Evolutionary conservation across 2,329 filamentous ascomycete genomes (phyloP).

Genomic region (Chrysoporthe austroafricana): DNA sequence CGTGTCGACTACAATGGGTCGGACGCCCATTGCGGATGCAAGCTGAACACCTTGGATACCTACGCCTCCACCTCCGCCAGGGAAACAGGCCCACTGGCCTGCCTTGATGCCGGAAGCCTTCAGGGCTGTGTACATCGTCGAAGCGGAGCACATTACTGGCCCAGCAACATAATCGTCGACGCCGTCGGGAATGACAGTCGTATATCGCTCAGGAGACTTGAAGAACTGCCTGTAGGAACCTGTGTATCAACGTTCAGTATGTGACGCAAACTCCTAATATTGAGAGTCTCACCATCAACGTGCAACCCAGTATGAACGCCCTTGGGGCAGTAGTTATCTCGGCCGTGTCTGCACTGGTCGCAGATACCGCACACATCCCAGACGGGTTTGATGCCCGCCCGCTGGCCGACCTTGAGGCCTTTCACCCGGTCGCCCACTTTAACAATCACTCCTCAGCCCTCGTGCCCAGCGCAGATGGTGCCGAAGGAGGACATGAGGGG

Average conservation of each 20-base stretch:
- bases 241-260: slow-evolving; percentile 38
- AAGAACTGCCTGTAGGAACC: slow-evolving; percentile 60
- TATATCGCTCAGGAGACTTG: slow-evolving; percentile 57
- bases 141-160: slow-evolving; percentile 63
- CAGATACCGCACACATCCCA: slow-evolving; percentile 41
- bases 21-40: slow-evolving; percentile 58
- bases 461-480: slow-evolving; percentile 39
- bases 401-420: slow-evolving; percentile 40
- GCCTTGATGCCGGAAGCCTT: slow-evolving; percentile 53
- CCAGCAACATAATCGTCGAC: slow-evolving; percentile 56
- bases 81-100: slow-evolving; percentile 59
- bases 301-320: slow-evolving; percentile 28
- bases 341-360: slow-evolving; percentile 40
- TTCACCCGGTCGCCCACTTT: slow-evolving; percentile 40
- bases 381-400: slow-evolving; percentile 44
- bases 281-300: slow-evolving; percentile 9
- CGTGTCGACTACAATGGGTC: slow-evolving; percentile 59
- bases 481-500: slow-evolving; percentile 28
- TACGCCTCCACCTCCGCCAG: slow-evolving; percentile 58
- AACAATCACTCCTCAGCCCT: slow-evolving; percentile 43
- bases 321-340: slow-evolving; percentile 39
- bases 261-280: background rate
- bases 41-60: slow-evolving; percentile 61
- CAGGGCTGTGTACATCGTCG: slow-evolving; percentile 61
- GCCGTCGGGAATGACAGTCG: slow-evolving; percentile 53